Conservation (phyloP, 306 rosid species). For the Abrus precatorius region DNA sequence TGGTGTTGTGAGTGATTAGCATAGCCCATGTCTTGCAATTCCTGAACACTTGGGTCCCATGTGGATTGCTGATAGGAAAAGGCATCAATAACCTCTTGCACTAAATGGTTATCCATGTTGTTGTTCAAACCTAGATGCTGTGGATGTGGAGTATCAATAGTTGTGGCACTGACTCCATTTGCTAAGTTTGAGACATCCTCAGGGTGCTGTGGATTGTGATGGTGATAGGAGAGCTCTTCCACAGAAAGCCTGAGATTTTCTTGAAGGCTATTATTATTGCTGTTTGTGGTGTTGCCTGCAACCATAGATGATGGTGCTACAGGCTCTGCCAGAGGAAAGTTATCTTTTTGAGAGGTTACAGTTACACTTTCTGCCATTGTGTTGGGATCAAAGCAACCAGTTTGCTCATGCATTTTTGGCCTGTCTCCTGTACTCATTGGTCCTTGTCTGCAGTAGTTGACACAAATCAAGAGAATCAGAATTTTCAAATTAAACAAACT, state of each 20-base stretch:
- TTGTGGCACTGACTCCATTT: conserved; percentile 45
- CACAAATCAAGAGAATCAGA: conserved; percentile 46
- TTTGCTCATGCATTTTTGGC: conserved; percentile 59
- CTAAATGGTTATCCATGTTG: conserved; percentile 47
- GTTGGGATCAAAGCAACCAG: conserved; percentile 71
- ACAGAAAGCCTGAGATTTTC: conserved; percentile 59
- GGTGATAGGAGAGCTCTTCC: conserved; percentile 68
- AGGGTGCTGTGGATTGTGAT: conserved; percentile 49
- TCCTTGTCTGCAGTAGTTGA: conserved; percentile 50
- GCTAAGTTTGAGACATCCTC: conserved; percentile 46
- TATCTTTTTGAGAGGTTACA: conserved; percentile 35
- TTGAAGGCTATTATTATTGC: conserved; percentile 50
- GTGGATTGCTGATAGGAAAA: conserved; percentile 51
- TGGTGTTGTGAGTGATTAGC: conserved; percentile 54
- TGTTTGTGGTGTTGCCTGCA: conserved; percentile 35
- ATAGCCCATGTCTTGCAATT: conserved; percentile 55
- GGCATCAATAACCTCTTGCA: conserved; percentile 51
- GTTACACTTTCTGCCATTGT: conserved; percentile 56
- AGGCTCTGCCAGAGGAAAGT: conserved; percentile 27
- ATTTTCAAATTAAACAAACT: conserved; percentile 18
- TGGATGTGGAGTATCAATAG: conserved; percentile 56
- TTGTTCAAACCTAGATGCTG: conserved; percentile 58
- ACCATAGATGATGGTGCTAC: conserved; percentile 45
- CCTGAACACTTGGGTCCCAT: conserved; percentile 64
- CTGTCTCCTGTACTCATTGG: conserved; percentile 46